Evolutionary conservation across 2,329 filamentous ascomycete genomes (phyloP).

Genomic region (Cladosporium halotolerans): DNA sequence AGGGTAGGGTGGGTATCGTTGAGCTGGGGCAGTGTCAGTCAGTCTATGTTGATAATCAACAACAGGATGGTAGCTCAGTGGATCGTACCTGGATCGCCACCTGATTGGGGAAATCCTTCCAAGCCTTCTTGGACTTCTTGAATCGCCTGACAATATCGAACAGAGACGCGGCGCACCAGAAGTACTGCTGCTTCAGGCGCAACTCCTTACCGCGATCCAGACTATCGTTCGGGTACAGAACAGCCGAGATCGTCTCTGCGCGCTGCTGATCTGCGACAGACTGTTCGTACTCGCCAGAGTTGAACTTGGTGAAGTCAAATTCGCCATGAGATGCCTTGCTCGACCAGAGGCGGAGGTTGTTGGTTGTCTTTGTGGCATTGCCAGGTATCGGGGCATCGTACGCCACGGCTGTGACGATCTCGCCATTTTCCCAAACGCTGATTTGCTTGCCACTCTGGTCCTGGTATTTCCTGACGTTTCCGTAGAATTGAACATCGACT

Average conservation of each 20-base stretch:
- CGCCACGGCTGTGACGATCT: conserved; percentile 84
- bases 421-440: conserved; percentile 82
- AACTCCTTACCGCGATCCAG: conserved; percentile 94
- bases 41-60: background rate
- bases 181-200: conserved; percentile 97
- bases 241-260: conserved; percentile 97
- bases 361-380: conserved; percentile 82
- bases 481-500: conserved; percentile 96
- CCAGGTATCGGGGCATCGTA: conserved; percentile 86
- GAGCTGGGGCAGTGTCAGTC: conserved; percentile 38
- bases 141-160: conserved; percentile 95
- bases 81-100: conserved; percentile 69
- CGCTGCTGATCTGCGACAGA: conserved; percentile 97
- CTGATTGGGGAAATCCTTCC: conserved; percentile 88
- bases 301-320: conserved; percentile 99
- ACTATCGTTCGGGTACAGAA: conserved; percentile 96
- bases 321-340: conserved; percentile 95
- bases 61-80: too few relatives aligned
- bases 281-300: conserved; percentile 94
- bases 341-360: conserved; percentile 95
- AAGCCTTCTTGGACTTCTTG: conserved; percentile 90
- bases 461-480: conserved; percentile 66
- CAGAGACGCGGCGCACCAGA: conserved; percentile 96
- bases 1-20: conserved; percentile 97
- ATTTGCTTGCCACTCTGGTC: conserved; percentile 67